A percentile compares a stretch with the other conserved stretches of the same genome.
Evolutionary conservation across 129 eudicot species (phyloP).

Genomic region (Helianthus annuus): DNA sequence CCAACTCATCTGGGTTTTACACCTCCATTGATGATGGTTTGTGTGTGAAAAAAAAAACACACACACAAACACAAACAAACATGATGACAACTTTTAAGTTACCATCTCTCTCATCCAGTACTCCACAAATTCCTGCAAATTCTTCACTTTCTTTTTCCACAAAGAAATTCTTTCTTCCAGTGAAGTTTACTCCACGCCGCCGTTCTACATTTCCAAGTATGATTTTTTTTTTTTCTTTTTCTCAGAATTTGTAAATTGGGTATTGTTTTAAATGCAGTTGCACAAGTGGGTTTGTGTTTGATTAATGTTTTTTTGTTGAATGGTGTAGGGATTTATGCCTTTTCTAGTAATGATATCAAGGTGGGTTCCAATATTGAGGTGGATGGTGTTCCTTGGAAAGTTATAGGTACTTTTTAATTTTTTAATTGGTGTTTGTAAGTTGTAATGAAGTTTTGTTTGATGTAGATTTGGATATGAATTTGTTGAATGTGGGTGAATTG

Average conservation of each 20-base stretch:
- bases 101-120: conserved; percentile 30
- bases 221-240: background rate
- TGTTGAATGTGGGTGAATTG: background rate
- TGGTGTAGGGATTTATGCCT: conserved; percentile 59
- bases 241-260: conserved; percentile 22
- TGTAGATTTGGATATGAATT: conserved; percentile 16
- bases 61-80: conserved; percentile 6
- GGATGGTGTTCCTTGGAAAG: conserved; percentile 82
- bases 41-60: conserved; percentile 9
- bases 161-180: conserved; percentile 20
- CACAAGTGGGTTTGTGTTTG: no score
- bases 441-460: background rate
- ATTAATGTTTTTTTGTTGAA: background rate
- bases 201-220: conserved; percentile 59
- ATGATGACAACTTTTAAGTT: conserved; percentile 33
- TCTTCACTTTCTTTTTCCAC: conserved; percentile 35
- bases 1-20: conserved; percentile 9
- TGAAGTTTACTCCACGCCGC: conserved; percentile 31
- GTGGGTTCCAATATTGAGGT: conserved; percentile 85
- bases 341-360: conserved; percentile 76
- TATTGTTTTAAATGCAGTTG: background rate
- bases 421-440: no score
- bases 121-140: conserved; percentile 20
- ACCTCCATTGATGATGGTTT: conserved; percentile 27
- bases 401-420: conserved; percentile 49